Base-by-base conservation (phyloP, 495 filamentous ascomycete species). In the Acidomyces sp. region DNA sequence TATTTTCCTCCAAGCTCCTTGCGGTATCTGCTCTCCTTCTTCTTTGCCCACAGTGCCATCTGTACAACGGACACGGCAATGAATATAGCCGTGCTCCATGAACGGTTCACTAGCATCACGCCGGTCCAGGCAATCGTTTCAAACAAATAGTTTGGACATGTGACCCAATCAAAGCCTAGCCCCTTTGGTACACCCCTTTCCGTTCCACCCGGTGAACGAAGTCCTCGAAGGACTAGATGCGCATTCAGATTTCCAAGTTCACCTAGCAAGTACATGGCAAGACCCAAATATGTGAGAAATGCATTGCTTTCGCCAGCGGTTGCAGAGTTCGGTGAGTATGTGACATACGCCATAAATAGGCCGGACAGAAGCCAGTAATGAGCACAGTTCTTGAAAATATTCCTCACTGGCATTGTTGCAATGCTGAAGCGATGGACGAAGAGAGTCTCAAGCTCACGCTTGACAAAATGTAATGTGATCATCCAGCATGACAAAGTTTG, bases 121-220 rank as follows among this genome's bases (percentile, higher is more conserved):
- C 83, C 85, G 13, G 80, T 37, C 90, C 90, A 97, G 1, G 84
- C 72, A 26, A 90, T 49, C 10, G 78, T 69, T 68, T 97, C 90
- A 54, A 93, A 97, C 63, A 87, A 72, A 63, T 97, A 97, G 67
- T 97, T 97, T 17, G 90, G 90, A 69, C 85, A 92, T 10, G 90
- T 97, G 28, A 96, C 90, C 27, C 73, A 52, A 53, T 62, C 66
- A 63, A 94, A 95, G n/a, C 85, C 85, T 41, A 85, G 74, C 15
- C 88, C 88, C 27, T 65, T 63, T 0, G 90, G 90, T 55, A 97
- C 93, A 45, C 83, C 85, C 13, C 85, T 66, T 49, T 92, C 82
- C 4, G 77, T 93, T 41, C 77, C 78, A 34, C 86, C 86, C n/a
- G 69, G 69, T 26, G 74, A 74, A 3, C 90, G 79, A 22, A 97